Conservation (phyloP, 371 early-diverging fungal species). For the Mortierella sp. region DNA sequence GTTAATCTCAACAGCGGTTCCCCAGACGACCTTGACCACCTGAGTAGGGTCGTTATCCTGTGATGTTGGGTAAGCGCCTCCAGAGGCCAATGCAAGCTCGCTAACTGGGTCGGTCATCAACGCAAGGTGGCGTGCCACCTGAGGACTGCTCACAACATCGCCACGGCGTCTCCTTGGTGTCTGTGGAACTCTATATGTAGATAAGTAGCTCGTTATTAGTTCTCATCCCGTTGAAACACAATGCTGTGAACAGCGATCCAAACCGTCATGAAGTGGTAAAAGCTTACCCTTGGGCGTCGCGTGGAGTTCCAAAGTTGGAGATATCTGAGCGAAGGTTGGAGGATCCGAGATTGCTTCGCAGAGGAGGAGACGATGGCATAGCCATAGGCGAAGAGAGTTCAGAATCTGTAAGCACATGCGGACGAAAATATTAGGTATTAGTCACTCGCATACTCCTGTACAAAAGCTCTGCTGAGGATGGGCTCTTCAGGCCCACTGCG, state of each 20-base stretch:
- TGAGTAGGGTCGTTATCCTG: conserved; percentile 46
- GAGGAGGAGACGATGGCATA: conserved; percentile 42
- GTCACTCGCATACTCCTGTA: too few relatives aligned
- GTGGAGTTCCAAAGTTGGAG: conserved; percentile 39
- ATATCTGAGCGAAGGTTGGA: conserved; percentile 48
- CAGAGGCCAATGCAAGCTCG: conserved; percentile 31
- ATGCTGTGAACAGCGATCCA: not conserved
- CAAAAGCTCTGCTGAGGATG: too few relatives aligned
- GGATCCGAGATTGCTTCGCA: conserved; percentile 40
- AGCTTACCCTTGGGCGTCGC: conserved; percentile 32
- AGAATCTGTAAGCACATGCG: not conserved
- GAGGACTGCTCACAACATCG: conserved; percentile 52
- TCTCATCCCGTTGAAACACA: not conserved
- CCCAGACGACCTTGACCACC: conserved; percentile 90
- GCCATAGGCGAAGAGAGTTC: conserved; percentile 48
- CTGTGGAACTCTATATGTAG: conserved; percentile 25
- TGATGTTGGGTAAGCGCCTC: conserved; percentile 32
- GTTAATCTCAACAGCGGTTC: conserved; percentile 97
- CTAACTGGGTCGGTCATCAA: conserved; percentile 30
- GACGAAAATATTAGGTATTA: not conserved
- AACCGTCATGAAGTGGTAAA: not conserved
- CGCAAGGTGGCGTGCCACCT: conserved; percentile 45
- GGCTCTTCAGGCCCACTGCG: not conserved
- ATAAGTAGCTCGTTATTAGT: not conserved
- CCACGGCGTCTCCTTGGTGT: conserved; percentile 43